Evolutionary conservation across 176 grass and related monocot species (phyloP), one percentile per base, ranked within the genome.

Genomic region (Paspalum notatum): DNA sequence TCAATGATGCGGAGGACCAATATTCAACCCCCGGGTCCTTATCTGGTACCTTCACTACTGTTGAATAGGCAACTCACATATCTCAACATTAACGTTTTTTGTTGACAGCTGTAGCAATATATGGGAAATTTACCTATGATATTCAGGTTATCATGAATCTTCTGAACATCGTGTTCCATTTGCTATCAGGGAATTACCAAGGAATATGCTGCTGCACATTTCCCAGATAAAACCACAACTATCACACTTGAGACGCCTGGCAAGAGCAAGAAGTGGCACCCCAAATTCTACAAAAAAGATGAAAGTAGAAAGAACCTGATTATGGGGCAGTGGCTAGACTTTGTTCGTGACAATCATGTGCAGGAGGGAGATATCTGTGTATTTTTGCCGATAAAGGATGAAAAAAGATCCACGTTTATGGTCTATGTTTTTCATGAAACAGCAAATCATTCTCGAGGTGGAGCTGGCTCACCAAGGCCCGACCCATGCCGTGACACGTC

Each of bases 401-500:
- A 55, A 15, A 45, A 18, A 38, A 75, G 12, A 38, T 72, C 79
- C 26, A 68, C 62, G 14, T 45, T 85, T 27, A 58, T 11, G 52
- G 78, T 90, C n/a, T 80, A 88, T 90, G 5, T 90, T 56, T 77
- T 88, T 63, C 76, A 70, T 50, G 64, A 74, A 58, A 39, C 50
- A 68, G 53, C 24, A 38, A 18, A 20, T 43, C 12, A 26, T 47
- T 58, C 57, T 51, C 13, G 20, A 0, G 4, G 50, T 13, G 26
- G 18, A 50, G n/a, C 10, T 21, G 15, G 5, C 46, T 77, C 8
- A 37, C 74, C 12, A 62, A 37, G 58, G 59, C 15, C 8, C 62
- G 44, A 14, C 56, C 22, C 22, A 47, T 47, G 58, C 42, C 56
- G 8, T 62, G 14, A 57, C 5, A n/a, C 50, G 42, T 55, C 18